Evolutionary conservation across 2,329 filamentous ascomycete species (phyloP).

Genomic region (Cercospora sp.): DNA sequence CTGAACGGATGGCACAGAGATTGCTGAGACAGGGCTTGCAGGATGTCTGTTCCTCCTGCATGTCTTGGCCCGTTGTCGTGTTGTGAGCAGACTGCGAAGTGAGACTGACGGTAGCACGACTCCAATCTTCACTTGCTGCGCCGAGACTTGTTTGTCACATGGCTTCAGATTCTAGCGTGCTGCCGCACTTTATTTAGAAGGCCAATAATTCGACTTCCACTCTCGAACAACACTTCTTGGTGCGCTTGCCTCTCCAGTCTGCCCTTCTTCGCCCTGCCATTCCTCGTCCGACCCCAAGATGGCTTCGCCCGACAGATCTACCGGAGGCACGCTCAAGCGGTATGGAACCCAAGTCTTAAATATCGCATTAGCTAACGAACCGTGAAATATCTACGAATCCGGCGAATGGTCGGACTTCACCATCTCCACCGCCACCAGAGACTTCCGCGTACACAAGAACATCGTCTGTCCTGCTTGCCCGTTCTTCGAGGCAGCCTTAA

Average conservation of each 20-base stretch:
- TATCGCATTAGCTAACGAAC: background rate
- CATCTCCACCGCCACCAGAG: background rate
- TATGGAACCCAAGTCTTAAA: background rate
- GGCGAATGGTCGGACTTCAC: conserved; percentile 5
- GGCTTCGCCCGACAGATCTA: background rate
- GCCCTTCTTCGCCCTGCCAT: background rate
- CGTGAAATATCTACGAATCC: background rate
- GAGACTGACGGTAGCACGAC: no score
- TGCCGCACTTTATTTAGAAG: background rate
- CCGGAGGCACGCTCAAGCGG: background rate
- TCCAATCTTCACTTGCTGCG: background rate
- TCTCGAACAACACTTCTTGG: background rate
- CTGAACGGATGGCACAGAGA: background rate
- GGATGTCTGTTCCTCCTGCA: background rate
- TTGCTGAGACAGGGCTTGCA: background rate
- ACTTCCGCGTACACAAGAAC: conserved; percentile 6
- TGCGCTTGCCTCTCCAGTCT: background rate
- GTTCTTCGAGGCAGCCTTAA: background rate
- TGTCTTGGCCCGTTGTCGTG: background rate
- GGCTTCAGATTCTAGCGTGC: background rate
- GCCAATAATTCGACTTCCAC: background rate
- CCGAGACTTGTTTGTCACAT: background rate
- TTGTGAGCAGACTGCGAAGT: background rate
- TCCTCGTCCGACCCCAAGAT: background rate
- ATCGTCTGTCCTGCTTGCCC: background rate